Percentiles rank a stretch among this genome's conserved stretches.
These are phyloP conservation scores for Diaporthe vexans DNA, from an alignment of 2,329 filamentous ascomycete genomes.

Conservation along the genomic window DNA sequence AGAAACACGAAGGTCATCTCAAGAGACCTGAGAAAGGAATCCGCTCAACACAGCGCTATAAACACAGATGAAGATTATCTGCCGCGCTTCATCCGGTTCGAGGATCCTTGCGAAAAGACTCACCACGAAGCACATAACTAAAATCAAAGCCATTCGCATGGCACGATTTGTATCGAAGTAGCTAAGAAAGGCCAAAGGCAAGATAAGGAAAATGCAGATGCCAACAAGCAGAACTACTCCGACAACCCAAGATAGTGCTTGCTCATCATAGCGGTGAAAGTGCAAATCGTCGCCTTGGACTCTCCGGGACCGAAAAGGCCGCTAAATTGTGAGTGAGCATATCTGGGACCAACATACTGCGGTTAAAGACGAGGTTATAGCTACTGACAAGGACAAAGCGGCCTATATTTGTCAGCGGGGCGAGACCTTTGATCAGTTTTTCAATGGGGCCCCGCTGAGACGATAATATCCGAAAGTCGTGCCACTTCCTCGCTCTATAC, in stretches of 20 bases:
- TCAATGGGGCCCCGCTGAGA: conserved; percentile 12
- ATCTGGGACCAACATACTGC: not conserved
- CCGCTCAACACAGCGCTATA: conserved; percentile 26
- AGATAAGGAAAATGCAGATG: conserved; percentile 21
- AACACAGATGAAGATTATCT: conserved; percentile 25
- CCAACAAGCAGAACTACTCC: conserved; percentile 6
- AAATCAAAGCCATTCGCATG: not conserved
- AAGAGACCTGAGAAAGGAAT: conserved; percentile 22
- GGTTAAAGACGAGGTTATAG: not conserved
- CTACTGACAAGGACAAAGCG: not conserved
- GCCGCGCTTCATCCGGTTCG: conserved; percentile 19
- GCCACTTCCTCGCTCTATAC: not conserved
- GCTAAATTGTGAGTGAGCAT: not conserved
- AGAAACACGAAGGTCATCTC: too few relatives aligned
- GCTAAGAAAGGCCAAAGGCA: conserved; percentile 28
- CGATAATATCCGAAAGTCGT: conserved; percentile 2
- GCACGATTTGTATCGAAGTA: conserved; percentile 14
- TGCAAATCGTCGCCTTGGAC: not conserved
- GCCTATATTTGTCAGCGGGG: conserved; percentile 10
- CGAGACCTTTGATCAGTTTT: not conserved
- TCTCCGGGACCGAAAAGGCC: not conserved
- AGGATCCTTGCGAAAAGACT: conserved; percentile 18
- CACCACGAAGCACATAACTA: conserved; percentile 26
- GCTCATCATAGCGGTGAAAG: not conserved
- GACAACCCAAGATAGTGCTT: not conserved